These are phyloP conservation scores for Coemansia sp. DNA, from an alignment of 192 early-diverging fungal species.

Conservation along the genomic window DNA sequence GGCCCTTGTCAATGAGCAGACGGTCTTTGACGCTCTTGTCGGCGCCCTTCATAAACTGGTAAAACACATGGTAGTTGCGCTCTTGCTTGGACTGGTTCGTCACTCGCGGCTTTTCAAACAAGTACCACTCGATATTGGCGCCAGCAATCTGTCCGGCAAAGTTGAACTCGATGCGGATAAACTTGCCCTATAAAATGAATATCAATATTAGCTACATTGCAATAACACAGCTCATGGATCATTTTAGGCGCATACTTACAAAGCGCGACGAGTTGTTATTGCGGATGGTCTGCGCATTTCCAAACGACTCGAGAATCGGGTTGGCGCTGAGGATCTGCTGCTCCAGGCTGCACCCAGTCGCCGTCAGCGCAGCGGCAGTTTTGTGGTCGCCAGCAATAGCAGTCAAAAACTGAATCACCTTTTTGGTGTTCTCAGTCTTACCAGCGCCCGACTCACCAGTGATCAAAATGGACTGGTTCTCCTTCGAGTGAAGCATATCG, in stretches of 20 bases:
- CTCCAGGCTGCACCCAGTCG: slow-evolving; percentile 68
- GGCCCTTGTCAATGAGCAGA: slow-evolving; percentile 71
- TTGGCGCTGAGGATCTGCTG: slow-evolving; percentile 95
- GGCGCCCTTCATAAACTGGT: slow-evolving; percentile 94
- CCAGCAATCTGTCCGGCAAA: slow-evolving; percentile 81
- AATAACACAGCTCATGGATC: not conserved
- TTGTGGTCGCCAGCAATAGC: slow-evolving; percentile 74
- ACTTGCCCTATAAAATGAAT: slow-evolving; percentile 71
- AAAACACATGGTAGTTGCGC: slow-evolving; percentile 97
- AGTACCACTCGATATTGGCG: slow-evolving; percentile 95
- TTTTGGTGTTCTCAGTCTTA: slow-evolving; percentile 99
- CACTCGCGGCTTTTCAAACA: slow-evolving; percentile 96
- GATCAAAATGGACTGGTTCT: slow-evolving; percentile 97
- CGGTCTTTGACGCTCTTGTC: slow-evolving; percentile 67
- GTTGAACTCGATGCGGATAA: slow-evolving; percentile 98
- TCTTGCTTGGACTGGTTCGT: slow-evolving; percentile 90
- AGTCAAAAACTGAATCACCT: slow-evolving; percentile 97
- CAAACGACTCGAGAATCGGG: slow-evolving; percentile 97
- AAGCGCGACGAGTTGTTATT: slow-evolving; percentile 99
- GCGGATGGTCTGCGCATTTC: slow-evolving; percentile 97
- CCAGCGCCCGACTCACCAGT: slow-evolving; percentile 99
- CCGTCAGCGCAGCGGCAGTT: slow-evolving; percentile 13
- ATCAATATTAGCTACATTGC: not conserved
- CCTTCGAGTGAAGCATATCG: slow-evolving; percentile 89
- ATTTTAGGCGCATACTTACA: slow-evolving; percentile 35